phyloP scores from a whole-genome alignment of 768 basidiomycete species.

The Pleurotus pulmonarius region DNA sequence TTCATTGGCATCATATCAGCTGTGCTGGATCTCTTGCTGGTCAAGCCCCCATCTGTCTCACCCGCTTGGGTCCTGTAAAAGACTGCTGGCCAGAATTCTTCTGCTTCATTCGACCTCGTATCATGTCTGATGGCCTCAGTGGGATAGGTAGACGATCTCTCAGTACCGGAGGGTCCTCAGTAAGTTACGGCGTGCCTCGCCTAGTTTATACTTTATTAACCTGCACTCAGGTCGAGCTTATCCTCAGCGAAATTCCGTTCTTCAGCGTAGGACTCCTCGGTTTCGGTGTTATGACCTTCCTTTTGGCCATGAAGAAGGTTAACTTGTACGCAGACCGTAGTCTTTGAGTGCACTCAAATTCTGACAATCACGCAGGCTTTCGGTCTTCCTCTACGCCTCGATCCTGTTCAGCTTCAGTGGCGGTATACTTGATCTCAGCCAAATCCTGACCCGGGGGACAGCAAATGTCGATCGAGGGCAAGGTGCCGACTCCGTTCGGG shows the following conservation, averaged over 20 bases:
- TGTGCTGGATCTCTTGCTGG: constrained; percentile 3
- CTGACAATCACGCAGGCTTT: constrained; percentile 26
- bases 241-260: constrained; percentile 65
- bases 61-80: not conserved
- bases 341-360: not conserved
- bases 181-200: not conserved
- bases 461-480: constrained; percentile 18
- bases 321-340: constrained; percentile 37
- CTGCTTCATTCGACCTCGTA: not conserved
- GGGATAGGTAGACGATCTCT: not conserved
- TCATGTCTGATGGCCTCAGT: not conserved
- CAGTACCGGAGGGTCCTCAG: not conserved
- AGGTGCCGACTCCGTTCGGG: constrained; percentile 23
- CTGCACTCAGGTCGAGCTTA: constrained; percentile 41
- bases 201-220: not conserved
- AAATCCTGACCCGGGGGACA: constrained; percentile 41
- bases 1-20: not conserved
- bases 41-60: not conserved
- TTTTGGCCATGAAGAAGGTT: constrained; percentile 48
- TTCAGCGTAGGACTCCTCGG: constrained; percentile 64
- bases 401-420: constrained; percentile 59
- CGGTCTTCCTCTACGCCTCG: constrained; percentile 52
- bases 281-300: constrained; percentile 56
- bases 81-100: not conserved
- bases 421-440: constrained; percentile 58